Conservation (phyloP, 345 rosid species). For the Ailanthus altissimus region DNA sequence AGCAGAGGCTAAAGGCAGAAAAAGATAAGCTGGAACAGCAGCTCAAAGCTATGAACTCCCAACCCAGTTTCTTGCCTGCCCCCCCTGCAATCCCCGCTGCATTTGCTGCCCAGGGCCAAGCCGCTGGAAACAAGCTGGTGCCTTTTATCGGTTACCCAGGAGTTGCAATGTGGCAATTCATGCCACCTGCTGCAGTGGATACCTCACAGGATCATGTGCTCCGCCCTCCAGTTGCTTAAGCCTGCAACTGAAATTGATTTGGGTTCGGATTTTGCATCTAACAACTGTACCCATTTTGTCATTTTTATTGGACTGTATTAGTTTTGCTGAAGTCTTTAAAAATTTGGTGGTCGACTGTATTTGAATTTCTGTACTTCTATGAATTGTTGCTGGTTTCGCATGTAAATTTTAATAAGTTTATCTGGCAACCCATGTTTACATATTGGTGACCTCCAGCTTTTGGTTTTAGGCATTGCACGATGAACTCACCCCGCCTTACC, state of each 20-base stretch:
- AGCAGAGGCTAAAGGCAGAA: conserved; percentile 61
- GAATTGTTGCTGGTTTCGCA: conserved; percentile 32
- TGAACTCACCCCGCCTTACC: background rate
- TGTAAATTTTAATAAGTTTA: conserved; percentile 64
- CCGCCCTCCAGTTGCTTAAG: conserved; percentile 86
- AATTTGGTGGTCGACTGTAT: conserved; percentile 41
- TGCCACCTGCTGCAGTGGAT: conserved; percentile 94
- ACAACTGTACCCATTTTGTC: conserved; percentile 41
- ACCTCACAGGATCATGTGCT: conserved; percentile 97
- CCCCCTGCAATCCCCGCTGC: conserved; percentile 67
- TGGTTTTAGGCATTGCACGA: background rate
- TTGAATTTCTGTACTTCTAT: conserved; percentile 25
- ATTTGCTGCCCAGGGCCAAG: conserved; percentile 76
- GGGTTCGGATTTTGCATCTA: conserved; percentile 45
- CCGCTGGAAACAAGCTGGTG: conserved; percentile 84
- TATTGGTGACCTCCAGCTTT: background rate
- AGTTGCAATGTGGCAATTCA: conserved; percentile 98
- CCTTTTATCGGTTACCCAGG: conserved; percentile 92
- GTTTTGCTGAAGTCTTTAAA: conserved; percentile 43
- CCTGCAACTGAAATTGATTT: conserved; percentile 20
- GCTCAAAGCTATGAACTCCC: conserved; percentile 60
- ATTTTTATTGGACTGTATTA: conserved; percentile 40
- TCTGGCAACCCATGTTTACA: conserved; percentile 17
- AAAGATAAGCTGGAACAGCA: conserved; percentile 74
- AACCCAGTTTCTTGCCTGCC: conserved; percentile 64